These are phyloP conservation scores for Colletotrichum theobromicola DNA, from an alignment of 2,329 filamentous ascomycete genomes.

Conservation along the genomic window DNA sequence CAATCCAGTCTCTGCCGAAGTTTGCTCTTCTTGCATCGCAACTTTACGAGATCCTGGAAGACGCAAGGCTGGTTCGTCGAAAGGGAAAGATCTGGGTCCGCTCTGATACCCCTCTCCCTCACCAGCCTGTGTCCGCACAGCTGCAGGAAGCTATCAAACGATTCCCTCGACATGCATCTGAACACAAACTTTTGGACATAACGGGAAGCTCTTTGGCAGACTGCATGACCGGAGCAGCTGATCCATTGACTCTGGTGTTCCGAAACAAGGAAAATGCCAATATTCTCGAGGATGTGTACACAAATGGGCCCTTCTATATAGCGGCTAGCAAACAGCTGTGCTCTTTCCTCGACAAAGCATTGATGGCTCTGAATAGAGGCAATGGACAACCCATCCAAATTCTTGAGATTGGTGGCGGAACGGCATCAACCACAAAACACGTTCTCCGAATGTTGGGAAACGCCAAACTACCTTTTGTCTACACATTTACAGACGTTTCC, in stretches of 20 bases:
- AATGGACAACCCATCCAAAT: slow-evolving; percentile 25
- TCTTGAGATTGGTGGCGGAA: slow-evolving; percentile 49
- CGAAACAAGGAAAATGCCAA: slow-evolving; percentile 26
- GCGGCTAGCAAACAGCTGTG: background rate
- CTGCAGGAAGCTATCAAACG: slow-evolving; percentile 29
- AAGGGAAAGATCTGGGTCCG: background rate
- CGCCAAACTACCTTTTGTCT: slow-evolving; percentile 31
- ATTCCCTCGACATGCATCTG: slow-evolving; percentile 36
- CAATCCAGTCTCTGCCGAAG: slow-evolving; percentile 25
- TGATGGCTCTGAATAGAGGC: slow-evolving; percentile 4
- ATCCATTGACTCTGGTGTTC: slow-evolving; percentile 45
- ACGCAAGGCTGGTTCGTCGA: slow-evolving; percentile 11
- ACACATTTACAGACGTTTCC: slow-evolving; percentile 50
- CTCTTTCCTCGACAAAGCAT: background rate
- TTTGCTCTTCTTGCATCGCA: slow-evolving; percentile 31
- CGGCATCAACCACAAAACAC: slow-evolving; percentile 43
- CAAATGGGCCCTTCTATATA: background rate
- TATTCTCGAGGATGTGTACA: slow-evolving; percentile 41
- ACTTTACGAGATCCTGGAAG: slow-evolving; percentile 30
- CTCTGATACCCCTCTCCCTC: background rate
- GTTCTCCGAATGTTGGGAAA: slow-evolving; percentile 30
- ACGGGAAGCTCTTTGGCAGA: slow-evolving; percentile 39
- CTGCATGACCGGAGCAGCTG: slow-evolving; percentile 38
- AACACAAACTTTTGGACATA: slow-evolving; percentile 34
- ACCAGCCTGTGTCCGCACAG: background rate